These are phyloP conservation scores for Penicillium paradoxum DNA, from an alignment of 495 filamentous ascomycete genomes.

Conservation along the genomic window DNA sequence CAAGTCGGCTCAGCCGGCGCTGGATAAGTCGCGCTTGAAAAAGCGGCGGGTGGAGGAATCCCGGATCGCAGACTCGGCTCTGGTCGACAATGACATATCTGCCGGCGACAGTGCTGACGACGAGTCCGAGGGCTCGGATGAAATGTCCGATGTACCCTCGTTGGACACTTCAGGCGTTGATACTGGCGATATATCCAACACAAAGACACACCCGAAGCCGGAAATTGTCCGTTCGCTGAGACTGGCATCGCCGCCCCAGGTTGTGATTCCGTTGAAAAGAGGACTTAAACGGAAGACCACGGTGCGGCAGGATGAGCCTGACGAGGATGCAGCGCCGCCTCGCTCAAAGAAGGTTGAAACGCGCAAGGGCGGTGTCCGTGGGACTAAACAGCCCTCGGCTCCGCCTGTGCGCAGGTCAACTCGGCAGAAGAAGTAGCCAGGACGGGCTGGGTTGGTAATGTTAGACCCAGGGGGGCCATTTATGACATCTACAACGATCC, in stretches of 20 bases:
- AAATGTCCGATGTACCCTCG: conserved; percentile 19
- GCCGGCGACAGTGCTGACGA: conserved; percentile 12
- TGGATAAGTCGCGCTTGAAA: conserved; percentile 24
- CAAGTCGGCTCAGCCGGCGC: conserved; percentile 32
- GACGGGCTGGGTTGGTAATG: background rate
- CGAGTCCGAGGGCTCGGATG: conserved; percentile 13
- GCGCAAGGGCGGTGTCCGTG: conserved; percentile 16
- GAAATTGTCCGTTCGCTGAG: background rate
- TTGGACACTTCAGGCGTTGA: conserved; percentile 10
- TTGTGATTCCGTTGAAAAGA: conserved; percentile 14
- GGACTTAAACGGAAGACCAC: conserved; percentile 38
- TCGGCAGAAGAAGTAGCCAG: conserved; percentile 25
- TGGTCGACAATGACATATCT: conserved; percentile 3
- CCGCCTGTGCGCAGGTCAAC: conserved; percentile 32
- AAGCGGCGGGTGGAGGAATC: conserved; percentile 5
- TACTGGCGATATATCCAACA: conserved; percentile 20
- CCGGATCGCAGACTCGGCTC: background rate
- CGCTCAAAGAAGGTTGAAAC: conserved; percentile 29
- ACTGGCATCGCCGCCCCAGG: conserved; percentile 13
- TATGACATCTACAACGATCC: conserved; percentile 8
- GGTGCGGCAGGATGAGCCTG: conserved; percentile 7
- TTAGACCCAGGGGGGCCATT: background rate
- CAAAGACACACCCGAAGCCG: conserved; percentile 16
- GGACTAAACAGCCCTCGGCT: conserved; percentile 12
- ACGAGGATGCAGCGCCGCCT: conserved; percentile 4